Percentiles rank a stretch among this genome's conserved stretches.
Evolutionary conservation across 1,284 basidiomycete species (phyloP).

Genomic region (Ustilago curta): DNA sequence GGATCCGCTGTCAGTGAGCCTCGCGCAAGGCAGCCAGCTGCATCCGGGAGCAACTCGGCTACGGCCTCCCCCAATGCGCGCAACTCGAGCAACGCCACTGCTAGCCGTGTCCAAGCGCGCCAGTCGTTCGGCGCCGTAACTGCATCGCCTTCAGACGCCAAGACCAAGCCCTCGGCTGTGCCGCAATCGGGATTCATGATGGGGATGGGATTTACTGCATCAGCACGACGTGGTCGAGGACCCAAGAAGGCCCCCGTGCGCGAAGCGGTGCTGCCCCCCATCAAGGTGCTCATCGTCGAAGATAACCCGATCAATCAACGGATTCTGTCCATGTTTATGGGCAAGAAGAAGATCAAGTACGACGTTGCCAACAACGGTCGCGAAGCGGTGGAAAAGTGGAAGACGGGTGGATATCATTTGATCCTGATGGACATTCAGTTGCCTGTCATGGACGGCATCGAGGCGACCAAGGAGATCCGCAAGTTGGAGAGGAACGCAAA

Average conservation of each 20-base stretch:
- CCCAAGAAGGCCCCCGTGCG: conserved; percentile 59
- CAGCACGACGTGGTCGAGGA: conserved; percentile 33
- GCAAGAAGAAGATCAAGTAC: conserved; percentile 94
- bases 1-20: conserved; percentile 2
- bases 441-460: conserved; percentile 97
- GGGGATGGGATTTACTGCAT: conserved; percentile 60
- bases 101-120: conserved; percentile 12
- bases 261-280: conserved; percentile 64
- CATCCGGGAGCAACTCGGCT: conserved; percentile 7
- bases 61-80: conserved; percentile 22
- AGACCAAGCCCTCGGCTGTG: conserved; percentile 57
- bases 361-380: conserved; percentile 93
- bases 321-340: conserved; percentile 94
- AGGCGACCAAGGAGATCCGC: conserved; percentile 95
- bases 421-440: conserved; percentile 99
- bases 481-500: conserved; percentile 80
- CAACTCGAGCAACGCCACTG: conserved; percentile 16
- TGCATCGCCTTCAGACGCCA: conserved; percentile 28
- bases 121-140: conserved; percentile 34
- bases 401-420: conserved; percentile 90
- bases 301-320: conserved; percentile 99
- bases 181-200: conserved; percentile 67
- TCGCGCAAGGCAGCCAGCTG: neutral
- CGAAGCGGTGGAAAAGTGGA: conserved; percentile 97
- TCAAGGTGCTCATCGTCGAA: conserved; percentile 69